These are phyloP conservation scores for Begonia fuchsioides DNA, from an alignment of 306 rosid species.

Conservation along the genomic window DNA sequence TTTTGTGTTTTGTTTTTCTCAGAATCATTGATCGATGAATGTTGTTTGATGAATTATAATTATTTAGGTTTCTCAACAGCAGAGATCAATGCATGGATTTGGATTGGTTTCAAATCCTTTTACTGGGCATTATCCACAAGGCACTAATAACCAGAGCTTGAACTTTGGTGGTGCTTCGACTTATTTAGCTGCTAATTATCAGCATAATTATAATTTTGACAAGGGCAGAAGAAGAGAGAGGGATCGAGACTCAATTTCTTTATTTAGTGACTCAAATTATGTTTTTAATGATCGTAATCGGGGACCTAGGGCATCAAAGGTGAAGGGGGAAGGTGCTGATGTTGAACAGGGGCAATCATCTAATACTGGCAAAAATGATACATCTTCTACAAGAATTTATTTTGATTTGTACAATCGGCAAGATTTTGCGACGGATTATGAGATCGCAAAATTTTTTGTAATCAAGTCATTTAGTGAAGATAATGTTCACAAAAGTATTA, in stretches of 20 bases:
- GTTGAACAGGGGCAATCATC: slow-evolving; percentile 19
- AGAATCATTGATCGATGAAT: too few relatives aligned
- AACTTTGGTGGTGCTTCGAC: slow-evolving; percentile 32
- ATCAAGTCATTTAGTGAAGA: slow-evolving; percentile 56
- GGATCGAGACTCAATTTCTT: slow-evolving; percentile 24
- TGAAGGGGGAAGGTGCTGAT: slow-evolving; percentile 27
- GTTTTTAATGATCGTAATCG: slow-evolving; percentile 35
- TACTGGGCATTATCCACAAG: slow-evolving; percentile 17
- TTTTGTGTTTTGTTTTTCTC: too few relatives aligned
- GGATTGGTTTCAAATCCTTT: slow-evolving; percentile 27
- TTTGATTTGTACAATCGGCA: slow-evolving; percentile 24
- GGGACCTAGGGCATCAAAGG: slow-evolving; percentile 43
- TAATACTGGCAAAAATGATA: slow-evolving; percentile 14
- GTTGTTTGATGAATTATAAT: neutral
- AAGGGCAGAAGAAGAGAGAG: slow-evolving; percentile 43
- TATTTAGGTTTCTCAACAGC: slow-evolving; percentile 33
- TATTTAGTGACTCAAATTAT: slow-evolving; percentile 22
- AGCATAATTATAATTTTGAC: slow-evolving; percentile 18
- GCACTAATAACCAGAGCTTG: slow-evolving; percentile 30
- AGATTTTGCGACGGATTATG: slow-evolving; percentile 34
- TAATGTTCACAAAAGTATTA: slow-evolving; percentile 45
- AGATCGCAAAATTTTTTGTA: slow-evolving; percentile 36
- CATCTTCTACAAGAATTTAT: slow-evolving; percentile 21
- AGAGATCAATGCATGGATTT: slow-evolving; percentile 28
- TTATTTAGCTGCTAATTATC: slow-evolving; percentile 10